A percentile compares a stretch with the other conserved stretches of the same genome.
Conservation (phyloP, 441 rosid species). For the Pelargonium australe region DNA sequence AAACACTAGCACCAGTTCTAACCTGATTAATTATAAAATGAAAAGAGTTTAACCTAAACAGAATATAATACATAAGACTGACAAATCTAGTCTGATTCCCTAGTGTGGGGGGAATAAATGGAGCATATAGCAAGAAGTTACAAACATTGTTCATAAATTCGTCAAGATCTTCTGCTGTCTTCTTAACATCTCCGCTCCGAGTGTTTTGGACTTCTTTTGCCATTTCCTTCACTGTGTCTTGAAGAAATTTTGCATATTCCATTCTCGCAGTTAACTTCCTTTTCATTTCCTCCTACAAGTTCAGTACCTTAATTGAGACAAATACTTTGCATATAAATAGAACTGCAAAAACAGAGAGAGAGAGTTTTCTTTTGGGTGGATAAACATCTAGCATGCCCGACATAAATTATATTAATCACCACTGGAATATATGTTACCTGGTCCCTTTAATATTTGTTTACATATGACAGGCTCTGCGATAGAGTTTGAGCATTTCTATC, state of each 20-base stretch:
- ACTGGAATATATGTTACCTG: too few relatives aligned
- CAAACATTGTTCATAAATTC: constrained; percentile 76
- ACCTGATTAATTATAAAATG: constrained; percentile 35
- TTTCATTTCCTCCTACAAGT: constrained; percentile 77
- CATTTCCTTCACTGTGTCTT: constrained; percentile 91
- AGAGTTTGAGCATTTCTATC: too few relatives aligned
- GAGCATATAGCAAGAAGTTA: constrained; percentile 10
- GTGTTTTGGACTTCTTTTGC: constrained; percentile 92
- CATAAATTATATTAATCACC: too few relatives aligned
- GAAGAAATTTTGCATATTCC: constrained; percentile 73
- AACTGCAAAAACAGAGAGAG: not conserved
- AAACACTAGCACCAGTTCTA: constrained; percentile 62
- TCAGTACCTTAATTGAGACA: constrained; percentile 19
- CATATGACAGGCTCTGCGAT: too few relatives aligned
- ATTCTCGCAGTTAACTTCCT: constrained; percentile 78
- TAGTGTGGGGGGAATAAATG: constrained; percentile 8
- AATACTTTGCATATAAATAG: constrained; percentile 8
- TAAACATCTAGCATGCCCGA: not conserved
- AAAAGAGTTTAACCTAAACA: constrained; percentile 14
- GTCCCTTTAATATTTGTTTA: too few relatives aligned
- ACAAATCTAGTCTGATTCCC: constrained; percentile 3
- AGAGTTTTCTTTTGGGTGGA: not conserved
- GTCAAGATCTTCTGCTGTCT: constrained; percentile 74
- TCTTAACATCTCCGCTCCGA: constrained; percentile 55
- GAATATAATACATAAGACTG: not conserved